Evolutionary conservation across 768 basidiomycete species (phyloP).

Genomic region (Hygrocybe punicea): DNA sequence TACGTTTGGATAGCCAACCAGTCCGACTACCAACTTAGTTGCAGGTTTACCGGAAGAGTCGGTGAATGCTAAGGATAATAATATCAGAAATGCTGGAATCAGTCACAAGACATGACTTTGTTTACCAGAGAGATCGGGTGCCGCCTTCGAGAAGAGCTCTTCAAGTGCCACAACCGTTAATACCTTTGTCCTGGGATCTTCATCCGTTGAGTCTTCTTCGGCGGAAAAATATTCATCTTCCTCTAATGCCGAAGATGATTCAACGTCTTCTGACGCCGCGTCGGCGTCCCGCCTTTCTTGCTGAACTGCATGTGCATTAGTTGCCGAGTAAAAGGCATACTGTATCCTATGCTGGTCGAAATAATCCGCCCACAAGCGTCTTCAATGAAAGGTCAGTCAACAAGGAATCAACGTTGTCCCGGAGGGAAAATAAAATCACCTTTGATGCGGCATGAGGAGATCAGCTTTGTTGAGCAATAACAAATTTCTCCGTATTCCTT

Average conservation of each 20-base stretch:
- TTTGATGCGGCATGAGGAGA: slow-evolving; percentile 79
- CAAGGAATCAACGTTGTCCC: neutral
- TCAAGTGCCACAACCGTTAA: slow-evolving; percentile 86
- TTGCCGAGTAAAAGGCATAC: slow-evolving; percentile 93
- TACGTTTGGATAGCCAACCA: slow-evolving; percentile 98
- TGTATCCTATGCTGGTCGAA: slow-evolving; percentile 71
- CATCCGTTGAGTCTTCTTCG: slow-evolving; percentile 49
- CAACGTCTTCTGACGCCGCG: slow-evolving; percentile 14
- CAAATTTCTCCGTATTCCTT: slow-evolving; percentile 68
- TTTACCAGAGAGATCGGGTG: slow-evolving; percentile 69
- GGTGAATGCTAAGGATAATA: slow-evolving; percentile 51
- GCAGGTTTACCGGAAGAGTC: slow-evolving; percentile 56
- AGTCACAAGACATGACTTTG: neutral
- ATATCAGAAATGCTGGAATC: slow-evolving; percentile 2
- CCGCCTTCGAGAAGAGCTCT: slow-evolving; percentile 65
- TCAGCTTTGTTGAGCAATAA: slow-evolving; percentile 96
- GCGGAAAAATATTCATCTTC: slow-evolving; percentile 48
- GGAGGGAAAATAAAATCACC: slow-evolving; percentile 43
- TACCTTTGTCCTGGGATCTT: slow-evolving; percentile 70
- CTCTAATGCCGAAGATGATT: slow-evolving; percentile 27
- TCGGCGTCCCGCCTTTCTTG: slow-evolving; percentile 58
- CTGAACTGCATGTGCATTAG: slow-evolving; percentile 81
- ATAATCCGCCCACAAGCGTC: slow-evolving; percentile 86
- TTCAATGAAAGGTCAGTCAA: slow-evolving; percentile 28
- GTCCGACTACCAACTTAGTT: slow-evolving; percentile 71